A percentile compares a stretch with the other conserved stretches of the same genome.
Conservation (phyloP, 2,329 filamentous ascomycete species). For the Diaporthe humulicola region DNA sequence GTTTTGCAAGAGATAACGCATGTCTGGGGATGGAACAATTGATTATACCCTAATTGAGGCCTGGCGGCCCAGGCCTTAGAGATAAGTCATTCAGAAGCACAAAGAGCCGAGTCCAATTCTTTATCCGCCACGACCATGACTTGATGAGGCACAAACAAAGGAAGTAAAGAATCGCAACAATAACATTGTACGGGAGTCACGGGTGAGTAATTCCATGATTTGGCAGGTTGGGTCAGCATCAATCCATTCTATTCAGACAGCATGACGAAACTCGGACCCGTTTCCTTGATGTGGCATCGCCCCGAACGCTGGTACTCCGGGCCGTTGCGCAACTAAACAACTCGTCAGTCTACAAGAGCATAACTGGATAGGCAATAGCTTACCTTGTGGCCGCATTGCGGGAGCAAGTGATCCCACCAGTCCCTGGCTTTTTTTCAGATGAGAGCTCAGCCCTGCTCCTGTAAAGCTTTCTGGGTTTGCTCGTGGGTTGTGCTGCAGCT, state of each 20-base stretch:
- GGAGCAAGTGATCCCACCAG: constrained; percentile 11
- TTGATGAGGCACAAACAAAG: background rate
- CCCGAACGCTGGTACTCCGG: constrained; percentile 13
- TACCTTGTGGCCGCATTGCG: constrained; percentile 33
- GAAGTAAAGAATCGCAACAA: background rate
- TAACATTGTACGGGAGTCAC: background rate
- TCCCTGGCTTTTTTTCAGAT: constrained; percentile 38
- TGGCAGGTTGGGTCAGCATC: background rate
- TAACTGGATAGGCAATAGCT: background rate
- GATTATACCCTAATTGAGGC: background rate
- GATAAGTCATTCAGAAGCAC: background rate
- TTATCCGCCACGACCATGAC: background rate
- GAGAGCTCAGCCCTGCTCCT: constrained; percentile 38
- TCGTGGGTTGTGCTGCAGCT: constrained; percentile 29
- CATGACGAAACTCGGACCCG: background rate
- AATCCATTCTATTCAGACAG: background rate
- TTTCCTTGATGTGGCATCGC: background rate
- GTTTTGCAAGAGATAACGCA: background rate
- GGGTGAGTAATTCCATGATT: background rate
- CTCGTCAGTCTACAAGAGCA: background rate
- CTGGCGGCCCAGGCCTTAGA: background rate
- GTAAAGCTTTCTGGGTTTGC: constrained; percentile 25
- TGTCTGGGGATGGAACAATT: background rate
- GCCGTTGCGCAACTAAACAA: constrained; percentile 21
- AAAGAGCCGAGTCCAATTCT: background rate